Evolutionary conservation across 2,329 filamentous ascomycete genomes (phyloP), one percentile per base, ranked within the genome.

Genomic region (Ambrosiella xylebori): DNA sequence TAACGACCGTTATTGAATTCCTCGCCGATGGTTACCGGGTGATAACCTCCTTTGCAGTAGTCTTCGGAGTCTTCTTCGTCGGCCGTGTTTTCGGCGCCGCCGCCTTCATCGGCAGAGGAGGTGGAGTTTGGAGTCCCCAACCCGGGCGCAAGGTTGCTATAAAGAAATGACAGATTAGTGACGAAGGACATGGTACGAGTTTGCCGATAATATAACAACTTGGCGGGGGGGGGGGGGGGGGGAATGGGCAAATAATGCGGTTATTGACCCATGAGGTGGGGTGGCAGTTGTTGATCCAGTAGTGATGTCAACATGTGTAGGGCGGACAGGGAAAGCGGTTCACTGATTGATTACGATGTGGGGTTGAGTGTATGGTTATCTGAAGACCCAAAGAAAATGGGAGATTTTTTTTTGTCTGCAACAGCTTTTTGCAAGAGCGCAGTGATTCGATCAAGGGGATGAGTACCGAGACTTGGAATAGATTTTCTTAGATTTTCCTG

Each of bases 1-100:
- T 98, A 98, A 73, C 88, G 91, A 65, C 88, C 90, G 69, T 97
- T 88, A 70, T 97, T 97, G 79, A 96, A 97, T 67, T 89, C 86
- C 73, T 98, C 93, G 65, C 93, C 93, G 61, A 97, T 85, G 65
- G 82, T 79, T 54, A 98, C 93, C 2, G 93, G 93, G 68, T 98
- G 93, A 71, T 97, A 98, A 61, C 93, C 93, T 66, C 93, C 93
- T 73, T 97, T 97, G 80, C 91, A 96, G 75, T 98, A 98, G 71
- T 98, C 93, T 72, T 97, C 91, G 53, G 88, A 95, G 71, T 98
- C 93, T 73, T 98, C 93, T 73, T 98, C 93, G 69, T 97, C 93
- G 67, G 90, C 91, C 44, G 91, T 95, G 68, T 93, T 90, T 66
- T 96, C 90, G 70, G 85, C 81, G 65, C 81, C 78, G 69, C 15